Base-by-base conservation (phyloP, 805 yeast species). In the Ogataea wickerhamii region DNA sequence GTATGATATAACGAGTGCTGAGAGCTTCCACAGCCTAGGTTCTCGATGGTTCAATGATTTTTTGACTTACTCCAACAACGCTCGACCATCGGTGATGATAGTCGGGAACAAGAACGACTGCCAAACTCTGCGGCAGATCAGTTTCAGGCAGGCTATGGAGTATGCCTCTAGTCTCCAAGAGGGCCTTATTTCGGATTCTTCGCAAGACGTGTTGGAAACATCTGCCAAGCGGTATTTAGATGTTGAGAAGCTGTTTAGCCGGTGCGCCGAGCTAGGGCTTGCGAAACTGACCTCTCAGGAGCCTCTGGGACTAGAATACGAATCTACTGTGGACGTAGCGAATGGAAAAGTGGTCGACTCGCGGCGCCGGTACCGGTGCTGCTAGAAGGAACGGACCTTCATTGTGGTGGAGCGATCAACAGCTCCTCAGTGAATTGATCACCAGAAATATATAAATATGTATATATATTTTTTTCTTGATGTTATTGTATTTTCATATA, bases 81-180 rank as follows among this genome's bases (percentile, higher is more conserved):
- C 66, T 4, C 51, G 51, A 18, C 79, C 80, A 0, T 70, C 72
- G 2, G 67, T 76, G 8, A 43, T 76, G 20, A 56, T 76, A 1
- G 78, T 76, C 34, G 82, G 80, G 2, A 76, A 76, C 47, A 76
- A 76, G 51, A 43, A 45, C 14, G 82, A 76, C 46, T 61, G 49
- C 33, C 49, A 52, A 18, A 32, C 47, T 3, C 32, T 50, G 6
- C 37, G 61, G 29, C 61, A 58, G 37, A 53, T 59, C 17, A 54
- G 60, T 34, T 47, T 48, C 22, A 41, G 64, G 28, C 64, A 59
- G 39, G 57, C 61, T 1, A 45, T 53, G n/a, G 64, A 59, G 40
- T 55, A 53, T 36, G 60, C 54, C 2, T 28, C 31, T 7, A 28
- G 47, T 16, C 27, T 56, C n/a, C 37, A 45, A 8, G 51, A 45